Percentiles rank a stretch among this genome's conserved stretches.
Evolutionary conservation across 768 basidiomycete genomes (phyloP).

Genomic region (Auricularia auricula-judae): DNA sequence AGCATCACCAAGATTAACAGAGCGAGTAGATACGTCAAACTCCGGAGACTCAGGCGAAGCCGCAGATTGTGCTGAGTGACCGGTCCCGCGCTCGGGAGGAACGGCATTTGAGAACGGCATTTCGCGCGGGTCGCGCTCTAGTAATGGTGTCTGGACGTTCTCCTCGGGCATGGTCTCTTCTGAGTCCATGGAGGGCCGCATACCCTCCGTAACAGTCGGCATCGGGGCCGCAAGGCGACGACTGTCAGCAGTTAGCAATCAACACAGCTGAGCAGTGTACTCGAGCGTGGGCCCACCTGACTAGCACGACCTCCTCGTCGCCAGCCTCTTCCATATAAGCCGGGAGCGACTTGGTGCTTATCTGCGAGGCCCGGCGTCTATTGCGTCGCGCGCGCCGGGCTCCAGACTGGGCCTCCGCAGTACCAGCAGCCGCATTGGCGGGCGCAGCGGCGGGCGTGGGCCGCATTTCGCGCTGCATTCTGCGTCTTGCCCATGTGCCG

Average conservation of each 20-base stretch:
- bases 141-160: background rate
- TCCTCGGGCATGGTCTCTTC: background rate
- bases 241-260: background rate
- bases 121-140: constrained; percentile 2
- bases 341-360: constrained; percentile 67
- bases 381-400: constrained; percentile 28
- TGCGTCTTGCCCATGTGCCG: background rate
- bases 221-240: constrained; percentile 1
- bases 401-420: constrained; percentile 25
- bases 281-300: constrained; percentile 23
- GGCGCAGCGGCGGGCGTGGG: constrained; percentile 13
- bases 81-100: background rate
- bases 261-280: background rate
- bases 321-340: constrained; percentile 79
- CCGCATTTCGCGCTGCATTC: constrained; percentile 21
- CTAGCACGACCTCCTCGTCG: constrained; percentile 69
- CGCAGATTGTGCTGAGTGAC: background rate
- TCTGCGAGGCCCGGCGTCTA: constrained; percentile 64
- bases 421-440: constrained; percentile 19
- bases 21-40: background rate
- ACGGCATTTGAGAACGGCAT: constrained; percentile 21
- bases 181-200: background rate
- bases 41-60: background rate
- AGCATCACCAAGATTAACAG: constrained; percentile 41
- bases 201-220: background rate